Evolutionary conservation across 768 basidiomycete genomes (phyloP), one percentile per base, ranked within the genome.

Genomic region (Kwoniella dejecticola): DNA sequence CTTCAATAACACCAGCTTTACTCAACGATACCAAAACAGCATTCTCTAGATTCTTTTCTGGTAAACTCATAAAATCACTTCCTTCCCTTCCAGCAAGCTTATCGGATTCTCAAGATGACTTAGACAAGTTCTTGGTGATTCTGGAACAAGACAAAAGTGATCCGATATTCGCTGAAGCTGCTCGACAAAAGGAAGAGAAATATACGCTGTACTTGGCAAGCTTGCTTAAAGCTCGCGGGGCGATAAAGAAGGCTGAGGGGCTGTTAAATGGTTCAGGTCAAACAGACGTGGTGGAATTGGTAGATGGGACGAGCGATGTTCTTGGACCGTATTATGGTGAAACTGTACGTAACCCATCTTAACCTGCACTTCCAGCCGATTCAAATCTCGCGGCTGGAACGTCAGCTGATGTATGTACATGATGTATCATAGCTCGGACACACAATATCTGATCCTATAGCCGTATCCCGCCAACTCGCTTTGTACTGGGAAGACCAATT

Each of bases 401-500:
- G 33, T 36, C 33, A 36, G 33, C 33, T 36, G 15, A 36, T 15
- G 19, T 63, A 1, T n/a, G 19, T 29, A 17, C 48, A 30, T 31
- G 15, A 6, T 11, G 19, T 50, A 6, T 19, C n/a, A 44, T 67
- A 96, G 91, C 83, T 86, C 68, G 89, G 87, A 68, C 80, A 86
- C 26, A 88, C 88, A 0, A 88, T 97, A 24, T 88, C 88, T 2
- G 91, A 97, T 78, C 94, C 89, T 7, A 71, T 72, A 26, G 85
- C 86, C 4, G 86, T 98, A 52, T 93, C 89, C 64, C 87, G 89
- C 44, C 83, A 85, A 15, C 83, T 94, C 10, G 87, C 95, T 1
- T 84, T 89, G 7, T 86, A 87, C 75, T 97, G 93, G 93, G 96
- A 98, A 79, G 81, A 81, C 30, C 84, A 86, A 56, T 99, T 93